phyloP scores from a whole-genome alignment of 371 early-diverging fungal species.

The Syncephalastrum monosporum region DNA sequence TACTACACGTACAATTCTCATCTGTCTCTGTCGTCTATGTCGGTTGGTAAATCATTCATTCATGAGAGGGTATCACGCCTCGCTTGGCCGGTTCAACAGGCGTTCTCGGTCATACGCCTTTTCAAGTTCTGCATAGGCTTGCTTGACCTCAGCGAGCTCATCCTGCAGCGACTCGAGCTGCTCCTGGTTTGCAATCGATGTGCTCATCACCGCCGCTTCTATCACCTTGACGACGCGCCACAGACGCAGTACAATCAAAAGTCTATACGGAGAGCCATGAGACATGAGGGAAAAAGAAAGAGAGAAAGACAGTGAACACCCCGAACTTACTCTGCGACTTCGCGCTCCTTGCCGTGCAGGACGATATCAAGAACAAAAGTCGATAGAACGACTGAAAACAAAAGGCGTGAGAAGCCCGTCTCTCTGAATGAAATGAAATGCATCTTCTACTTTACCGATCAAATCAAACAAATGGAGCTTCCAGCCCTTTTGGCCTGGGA shows the following conservation, averaged over 20 bases:
- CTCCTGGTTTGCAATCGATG: slow-evolving; percentile 32
- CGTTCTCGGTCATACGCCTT: slow-evolving; percentile 23
- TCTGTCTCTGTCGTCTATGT: too few relatives aligned
- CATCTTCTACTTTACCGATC: slow-evolving; percentile 19
- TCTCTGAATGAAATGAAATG: not conserved
- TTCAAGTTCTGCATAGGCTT: slow-evolving; percentile 24
- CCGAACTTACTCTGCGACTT: slow-evolving; percentile 41
- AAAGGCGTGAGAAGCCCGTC: not conserved
- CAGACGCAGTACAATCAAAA: slow-evolving; percentile 47
- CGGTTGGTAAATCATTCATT: too few relatives aligned
- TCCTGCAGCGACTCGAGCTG: slow-evolving; percentile 18
- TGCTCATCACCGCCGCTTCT: slow-evolving; percentile 41
- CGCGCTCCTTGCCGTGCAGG: slow-evolving; percentile 48
- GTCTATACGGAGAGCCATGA: slow-evolving; percentile 11
- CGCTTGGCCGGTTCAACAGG: slow-evolving; percentile 10
- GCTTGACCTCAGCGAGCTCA: slow-evolving; percentile 12
- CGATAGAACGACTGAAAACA: slow-evolving; percentile 30
- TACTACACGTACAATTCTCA: too few relatives aligned
- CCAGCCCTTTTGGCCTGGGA: slow-evolving; percentile 46
- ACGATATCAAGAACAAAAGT: slow-evolving; percentile 44
- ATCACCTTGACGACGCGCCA: slow-evolving; percentile 50
- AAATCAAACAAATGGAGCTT: slow-evolving; percentile 46
- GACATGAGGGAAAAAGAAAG: not conserved
- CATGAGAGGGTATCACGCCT: too few relatives aligned
- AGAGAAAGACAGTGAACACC: not conserved